These are phyloP conservation scores for Globisporangium echinulatum DNA, from an alignment of 352 stramenopile species.

Conservation along the genomic window DNA sequence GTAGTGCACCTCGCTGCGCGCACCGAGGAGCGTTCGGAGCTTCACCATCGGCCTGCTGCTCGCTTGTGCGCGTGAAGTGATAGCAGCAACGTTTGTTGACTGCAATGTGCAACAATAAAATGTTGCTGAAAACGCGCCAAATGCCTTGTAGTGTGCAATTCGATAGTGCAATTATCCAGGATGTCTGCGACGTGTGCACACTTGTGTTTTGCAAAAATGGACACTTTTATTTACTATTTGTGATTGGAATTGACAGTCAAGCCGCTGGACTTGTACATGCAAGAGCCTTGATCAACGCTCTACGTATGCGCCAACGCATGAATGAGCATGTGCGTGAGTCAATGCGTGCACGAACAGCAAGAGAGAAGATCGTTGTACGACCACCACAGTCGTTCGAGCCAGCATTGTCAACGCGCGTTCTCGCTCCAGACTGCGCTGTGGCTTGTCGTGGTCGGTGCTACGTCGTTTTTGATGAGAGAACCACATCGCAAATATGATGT, in stretches of 20 bases:
- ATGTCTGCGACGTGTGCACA: background rate
- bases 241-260: background rate
- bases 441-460: no score
- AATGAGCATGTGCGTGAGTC: no score
- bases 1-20: constrained; percentile 36
- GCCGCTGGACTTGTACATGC: background rate
- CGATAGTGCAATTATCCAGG: background rate
- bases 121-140: no score
- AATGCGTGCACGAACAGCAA: no score
- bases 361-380: no score
- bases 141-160: no score
- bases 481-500: no score
- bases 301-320: no score
- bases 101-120: background rate
- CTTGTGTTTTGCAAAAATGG: background rate
- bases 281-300: background rate
- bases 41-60: constrained; percentile 33
- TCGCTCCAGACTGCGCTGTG: no score
- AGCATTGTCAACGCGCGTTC: no score
- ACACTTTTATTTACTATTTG: background rate
- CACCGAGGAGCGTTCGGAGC: constrained; percentile 42
- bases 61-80: background rate
- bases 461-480: no score
- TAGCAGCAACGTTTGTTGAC: background rate
- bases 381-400: no score